phyloP scores from a whole-genome alignment of 2,329 filamentous ascomycete genomes.

The Fusarium nematophilum region DNA sequence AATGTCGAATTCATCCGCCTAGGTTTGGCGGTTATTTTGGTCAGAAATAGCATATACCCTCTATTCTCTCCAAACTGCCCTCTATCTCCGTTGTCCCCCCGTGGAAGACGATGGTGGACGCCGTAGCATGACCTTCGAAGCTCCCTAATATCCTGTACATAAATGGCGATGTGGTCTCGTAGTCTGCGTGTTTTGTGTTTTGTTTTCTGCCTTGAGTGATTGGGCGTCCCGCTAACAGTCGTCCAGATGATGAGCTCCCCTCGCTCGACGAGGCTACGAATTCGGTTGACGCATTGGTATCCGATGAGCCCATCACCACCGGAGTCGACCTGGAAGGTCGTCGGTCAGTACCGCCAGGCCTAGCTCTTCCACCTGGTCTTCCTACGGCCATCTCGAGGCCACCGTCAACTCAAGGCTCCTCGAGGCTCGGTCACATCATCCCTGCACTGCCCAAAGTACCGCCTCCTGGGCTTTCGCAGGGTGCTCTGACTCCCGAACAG shows the following conservation, averaged over 20 bases:
- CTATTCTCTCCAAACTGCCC: constrained; percentile 51
- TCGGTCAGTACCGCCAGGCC: constrained; percentile 48
- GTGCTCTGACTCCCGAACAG: constrained; percentile 48
- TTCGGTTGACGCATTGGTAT: constrained; percentile 76
- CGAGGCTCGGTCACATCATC: constrained; percentile 37
- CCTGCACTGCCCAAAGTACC: constrained; percentile 43
- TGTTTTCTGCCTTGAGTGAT: constrained; percentile 36
- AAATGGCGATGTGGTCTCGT: constrained; percentile 49
- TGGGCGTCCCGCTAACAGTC: constrained; percentile 55
- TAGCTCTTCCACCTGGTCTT: constrained; percentile 40
- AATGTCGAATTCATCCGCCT: constrained; percentile 48
- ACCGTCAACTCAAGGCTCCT: constrained; percentile 32
- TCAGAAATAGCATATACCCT: constrained; percentile 57
- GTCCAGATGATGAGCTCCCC: constrained; percentile 71
- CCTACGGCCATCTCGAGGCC: constrained; percentile 34
- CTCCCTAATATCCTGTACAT: constrained; percentile 55
- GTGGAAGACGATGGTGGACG: constrained; percentile 73
- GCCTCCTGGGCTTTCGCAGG: constrained; percentile 41
- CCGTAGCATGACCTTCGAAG: constrained; percentile 60
- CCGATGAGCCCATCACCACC: constrained; percentile 59
- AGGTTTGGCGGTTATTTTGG: constrained; percentile 50
- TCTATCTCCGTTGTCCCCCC: constrained; percentile 50
- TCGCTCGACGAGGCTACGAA: constrained; percentile 70
- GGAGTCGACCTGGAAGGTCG: constrained; percentile 24
- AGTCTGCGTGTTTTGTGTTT: constrained; percentile 40